A percentile compares a stretch with the other conserved stretches of the same genome.
Evolutionary conservation across 257 asterid species (phyloP).

Genomic region (Nicotiana knightiana): DNA sequence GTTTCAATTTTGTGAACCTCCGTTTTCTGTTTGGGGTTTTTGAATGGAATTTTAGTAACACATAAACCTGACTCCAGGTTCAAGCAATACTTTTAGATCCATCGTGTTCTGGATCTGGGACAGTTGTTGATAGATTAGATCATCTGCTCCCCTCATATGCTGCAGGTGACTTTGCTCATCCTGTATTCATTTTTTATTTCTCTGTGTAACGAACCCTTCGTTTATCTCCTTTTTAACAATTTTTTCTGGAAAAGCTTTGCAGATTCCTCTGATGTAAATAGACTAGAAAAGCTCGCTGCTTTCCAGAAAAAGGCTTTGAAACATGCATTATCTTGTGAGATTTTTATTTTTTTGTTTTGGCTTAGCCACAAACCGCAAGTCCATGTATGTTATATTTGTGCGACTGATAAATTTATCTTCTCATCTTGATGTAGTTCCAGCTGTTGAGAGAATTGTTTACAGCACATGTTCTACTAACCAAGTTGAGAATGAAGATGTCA

Average conservation of each 20-base stretch:
- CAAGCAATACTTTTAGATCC: conserved; percentile 90
- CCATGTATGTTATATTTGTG: background rate
- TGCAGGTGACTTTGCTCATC: conserved; percentile 38
- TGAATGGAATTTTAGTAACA: background rate
- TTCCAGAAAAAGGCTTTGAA: conserved; percentile 72
- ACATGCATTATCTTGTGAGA: conserved; percentile 80
- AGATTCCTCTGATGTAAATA: conserved; percentile 23
- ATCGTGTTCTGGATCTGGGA: conserved; percentile 98
- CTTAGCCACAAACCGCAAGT: background rate
- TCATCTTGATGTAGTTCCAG: conserved; percentile 47
- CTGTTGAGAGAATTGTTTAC: conserved; percentile 80
- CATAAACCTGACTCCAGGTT: conserved; percentile 35
- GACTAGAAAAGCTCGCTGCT: conserved; percentile 70
- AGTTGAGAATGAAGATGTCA: conserved; percentile 81
- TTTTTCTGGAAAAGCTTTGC: conserved; percentile 20
- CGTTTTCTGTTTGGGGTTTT: background rate
- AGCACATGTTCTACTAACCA: conserved; percentile 91
- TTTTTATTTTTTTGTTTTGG: background rate
- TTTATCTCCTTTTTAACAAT: background rate
- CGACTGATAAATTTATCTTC: background rate
- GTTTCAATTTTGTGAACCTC: background rate
- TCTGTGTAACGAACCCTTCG: background rate
- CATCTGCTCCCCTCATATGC: conserved; percentile 82
- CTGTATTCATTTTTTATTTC: background rate
- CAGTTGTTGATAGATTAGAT: conserved; percentile 74